Percentiles rank a stretch among this genome's conserved stretches.
Conservation (phyloP, 192 early-diverging fungal species). For the Dispira simplex region DNA sequence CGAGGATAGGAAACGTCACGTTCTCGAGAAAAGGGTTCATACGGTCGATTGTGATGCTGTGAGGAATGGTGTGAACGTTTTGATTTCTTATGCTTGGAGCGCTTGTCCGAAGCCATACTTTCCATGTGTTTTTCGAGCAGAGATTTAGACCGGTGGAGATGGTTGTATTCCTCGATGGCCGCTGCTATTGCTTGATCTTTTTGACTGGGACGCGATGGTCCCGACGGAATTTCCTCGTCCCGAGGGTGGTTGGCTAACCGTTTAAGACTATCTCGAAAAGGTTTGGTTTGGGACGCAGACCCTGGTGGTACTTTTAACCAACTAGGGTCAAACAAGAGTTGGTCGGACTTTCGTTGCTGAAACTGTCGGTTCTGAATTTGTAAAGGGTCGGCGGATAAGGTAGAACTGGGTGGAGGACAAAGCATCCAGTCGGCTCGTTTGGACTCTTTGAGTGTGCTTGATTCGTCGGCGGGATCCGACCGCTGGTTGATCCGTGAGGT, state of each 20-base stretch:
- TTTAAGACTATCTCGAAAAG: background rate
- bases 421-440: slow-evolving; percentile 5
- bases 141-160: background rate
- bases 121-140: slow-evolving; percentile 4
- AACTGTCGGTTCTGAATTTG: slow-evolving; percentile 4
- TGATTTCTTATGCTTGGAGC: background rate
- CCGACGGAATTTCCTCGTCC: background rate
- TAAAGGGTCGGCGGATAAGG: background rate
- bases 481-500: background rate
- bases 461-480: background rate
- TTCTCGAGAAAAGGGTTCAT: background rate
- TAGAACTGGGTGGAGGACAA: background rate
- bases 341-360: background rate
- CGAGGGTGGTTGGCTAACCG: background rate
- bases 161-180: background rate
- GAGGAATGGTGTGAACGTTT: no score
- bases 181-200: background rate
- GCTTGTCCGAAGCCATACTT: background rate
- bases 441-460: background rate
- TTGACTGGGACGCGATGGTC: background rate
- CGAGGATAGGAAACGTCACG: background rate
- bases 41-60: background rate
- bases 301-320: background rate
- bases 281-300: background rate
- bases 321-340: background rate